These are phyloP conservation scores for Lantana camara DNA, from an alignment of 257 asterid species.

Conservation along the genomic window DNA sequence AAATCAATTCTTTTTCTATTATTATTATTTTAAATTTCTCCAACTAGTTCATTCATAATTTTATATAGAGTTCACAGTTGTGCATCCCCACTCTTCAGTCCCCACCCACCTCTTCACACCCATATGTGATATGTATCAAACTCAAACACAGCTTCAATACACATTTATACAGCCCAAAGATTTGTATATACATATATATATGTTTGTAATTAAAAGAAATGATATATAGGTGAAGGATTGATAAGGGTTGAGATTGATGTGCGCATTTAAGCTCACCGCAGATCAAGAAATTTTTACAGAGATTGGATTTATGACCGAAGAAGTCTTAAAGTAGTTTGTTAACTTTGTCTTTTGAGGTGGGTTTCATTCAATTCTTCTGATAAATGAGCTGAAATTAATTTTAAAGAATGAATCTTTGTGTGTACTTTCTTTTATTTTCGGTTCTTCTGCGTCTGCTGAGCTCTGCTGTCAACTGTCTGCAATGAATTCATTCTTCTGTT, in stretches of 20 bases:
- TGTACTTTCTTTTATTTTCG: constrained; percentile 1
- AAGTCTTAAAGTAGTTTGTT: constrained; percentile 20
- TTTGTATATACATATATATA: not conserved
- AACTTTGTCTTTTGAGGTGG: constrained; percentile 34
- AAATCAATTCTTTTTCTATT: not conserved
- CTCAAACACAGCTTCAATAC: constrained; percentile 16
- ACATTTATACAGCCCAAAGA: not conserved
- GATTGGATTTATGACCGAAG: constrained; percentile 29
- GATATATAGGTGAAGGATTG: constrained; percentile 21
- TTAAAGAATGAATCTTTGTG: not conserved
- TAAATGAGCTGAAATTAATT: too few species aligned
- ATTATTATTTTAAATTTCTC: not conserved
- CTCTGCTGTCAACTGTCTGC: not conserved
- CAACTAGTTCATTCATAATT: not conserved
- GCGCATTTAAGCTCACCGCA: constrained; percentile 42
- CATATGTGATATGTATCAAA: not conserved
- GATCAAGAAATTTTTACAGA: constrained; percentile 43
- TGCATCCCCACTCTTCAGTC: not conserved
- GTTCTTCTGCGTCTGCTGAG: constrained; percentile 14
- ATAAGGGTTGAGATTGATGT: constrained; percentile 31
- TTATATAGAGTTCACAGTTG: constrained; percentile 16
- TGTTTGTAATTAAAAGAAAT: not conserved
- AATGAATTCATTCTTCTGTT: constrained; percentile 45
- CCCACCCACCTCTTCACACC: constrained; percentile 3
- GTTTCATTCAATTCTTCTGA: constrained; percentile 18